Conservation (phyloP, 495 filamentous ascomycete genomes). For the Cairneyella variabilis region DNA sequence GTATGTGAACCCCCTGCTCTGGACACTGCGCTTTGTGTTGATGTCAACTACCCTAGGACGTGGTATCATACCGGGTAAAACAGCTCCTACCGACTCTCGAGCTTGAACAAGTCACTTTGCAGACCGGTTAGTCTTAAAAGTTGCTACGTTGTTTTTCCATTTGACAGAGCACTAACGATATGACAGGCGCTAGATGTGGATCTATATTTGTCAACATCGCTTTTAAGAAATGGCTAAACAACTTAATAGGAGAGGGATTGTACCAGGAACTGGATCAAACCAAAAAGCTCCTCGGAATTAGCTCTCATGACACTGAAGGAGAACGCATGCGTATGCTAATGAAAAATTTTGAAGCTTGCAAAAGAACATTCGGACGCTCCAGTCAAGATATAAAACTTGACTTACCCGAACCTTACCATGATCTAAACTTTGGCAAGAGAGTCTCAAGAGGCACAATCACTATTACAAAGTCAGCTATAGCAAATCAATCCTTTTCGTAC, state of each 20-base stretch:
- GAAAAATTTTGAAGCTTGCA: constrained; percentile 10
- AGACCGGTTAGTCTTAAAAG: constrained; percentile 3
- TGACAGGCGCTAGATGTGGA: constrained; percentile 12
- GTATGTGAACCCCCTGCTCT: constrained; percentile 4
- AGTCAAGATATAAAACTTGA: constrained; percentile 1
- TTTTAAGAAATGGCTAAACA: constrained; percentile 17
- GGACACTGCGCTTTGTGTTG: not conserved
- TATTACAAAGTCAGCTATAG: constrained; percentile 7
- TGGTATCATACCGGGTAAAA: constrained; percentile 17
- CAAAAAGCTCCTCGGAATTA: not conserved
- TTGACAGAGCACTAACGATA: not conserved
- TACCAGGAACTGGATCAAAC: constrained; percentile 8
- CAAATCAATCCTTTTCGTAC: not conserved
- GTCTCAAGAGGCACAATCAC: constrained; percentile 7
- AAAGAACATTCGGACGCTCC: constrained; percentile 2
- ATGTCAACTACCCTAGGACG: constrained; percentile 1
- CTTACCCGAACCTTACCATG: constrained; percentile 1
- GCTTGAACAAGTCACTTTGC: constrained; percentile 3
- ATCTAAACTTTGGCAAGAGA: constrained; percentile 1
- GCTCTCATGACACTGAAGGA: constrained; percentile 13
- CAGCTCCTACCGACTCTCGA: constrained; percentile 6
- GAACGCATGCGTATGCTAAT: constrained; percentile 13
- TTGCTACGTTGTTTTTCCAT: not conserved
- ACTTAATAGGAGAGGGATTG: not conserved
- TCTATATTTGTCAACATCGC: constrained; percentile 14